These are phyloP conservation scores for Aureobasidium mangrovei DNA, from an alignment of 2,329 filamentous ascomycete genomes.

Conservation along the genomic window DNA sequence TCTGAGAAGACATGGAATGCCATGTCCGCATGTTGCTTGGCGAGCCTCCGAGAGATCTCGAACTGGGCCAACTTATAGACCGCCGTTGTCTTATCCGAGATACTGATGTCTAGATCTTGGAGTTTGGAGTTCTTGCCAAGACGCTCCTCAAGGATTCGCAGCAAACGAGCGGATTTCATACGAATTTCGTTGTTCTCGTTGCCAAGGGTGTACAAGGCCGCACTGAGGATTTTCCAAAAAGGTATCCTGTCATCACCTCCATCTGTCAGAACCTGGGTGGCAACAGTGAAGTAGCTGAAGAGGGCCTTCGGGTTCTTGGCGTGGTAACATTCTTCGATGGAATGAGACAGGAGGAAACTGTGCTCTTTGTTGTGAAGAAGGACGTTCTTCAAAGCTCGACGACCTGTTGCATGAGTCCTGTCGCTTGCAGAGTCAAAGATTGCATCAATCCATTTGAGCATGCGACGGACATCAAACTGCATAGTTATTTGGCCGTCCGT, in stretches of 20 bases:
- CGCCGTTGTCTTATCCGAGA: slow-evolving; percentile 95
- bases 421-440: slow-evolving; percentile 92
- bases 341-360: slow-evolving; percentile 75
- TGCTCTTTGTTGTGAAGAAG: slow-evolving; percentile 86
- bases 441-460: slow-evolving; percentile 90
- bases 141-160: slow-evolving; percentile 73
- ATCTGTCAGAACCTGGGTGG: slow-evolving; percentile 77
- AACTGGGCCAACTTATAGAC: slow-evolving; percentile 98
- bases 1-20: slow-evolving; percentile 95
- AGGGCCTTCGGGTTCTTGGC: slow-evolving; percentile 73
- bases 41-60: slow-evolving; percentile 84
- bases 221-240: slow-evolving; percentile 83
- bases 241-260: slow-evolving; percentile 66
- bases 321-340: slow-evolving; percentile 83
- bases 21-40: slow-evolving; percentile 78
- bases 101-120: slow-evolving; percentile 95
- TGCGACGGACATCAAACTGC: slow-evolving; percentile 83
- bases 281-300: slow-evolving; percentile 91
- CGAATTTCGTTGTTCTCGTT: slow-evolving; percentile 84
- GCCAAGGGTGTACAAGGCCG: slow-evolving; percentile 85
- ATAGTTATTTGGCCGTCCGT: slow-evolving; percentile 82
- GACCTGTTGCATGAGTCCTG: slow-evolving; percentile 81
- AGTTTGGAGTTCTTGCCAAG: slow-evolving; percentile 82
- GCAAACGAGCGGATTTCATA: slow-evolving; percentile 73
- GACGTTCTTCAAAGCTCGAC: slow-evolving; percentile 78